Evolutionary conservation across 768 basidiomycete species (phyloP).

Genomic region (Trametes punicea): DNA sequence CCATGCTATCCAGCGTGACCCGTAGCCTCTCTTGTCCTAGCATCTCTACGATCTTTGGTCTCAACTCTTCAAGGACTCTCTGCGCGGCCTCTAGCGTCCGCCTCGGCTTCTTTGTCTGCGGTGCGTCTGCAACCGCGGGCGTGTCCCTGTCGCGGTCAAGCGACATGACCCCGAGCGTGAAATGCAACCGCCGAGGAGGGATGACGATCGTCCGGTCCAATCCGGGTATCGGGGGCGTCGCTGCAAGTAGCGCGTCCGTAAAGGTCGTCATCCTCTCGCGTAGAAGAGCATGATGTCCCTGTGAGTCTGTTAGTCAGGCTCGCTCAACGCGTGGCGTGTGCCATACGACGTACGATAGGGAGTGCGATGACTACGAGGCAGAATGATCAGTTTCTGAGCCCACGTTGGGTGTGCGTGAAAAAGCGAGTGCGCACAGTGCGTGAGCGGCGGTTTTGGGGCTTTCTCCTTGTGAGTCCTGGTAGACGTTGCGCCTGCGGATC

Average conservation of each 20-base stretch:
- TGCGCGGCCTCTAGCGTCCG: constrained; percentile 26
- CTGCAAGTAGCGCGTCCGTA: constrained; percentile 29
- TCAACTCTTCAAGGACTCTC: constrained; percentile 25
- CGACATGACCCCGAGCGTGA: constrained; percentile 74
- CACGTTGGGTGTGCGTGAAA: too few species aligned
- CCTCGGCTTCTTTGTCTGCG: neutral
- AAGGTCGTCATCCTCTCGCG: constrained; percentile 27
- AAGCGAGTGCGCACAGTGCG: constrained; percentile 18
- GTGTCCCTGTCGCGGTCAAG: constrained; percentile 30
- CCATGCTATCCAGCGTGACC: constrained; percentile 45
- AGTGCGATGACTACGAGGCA: constrained; percentile 20
- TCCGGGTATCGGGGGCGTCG: constrained; percentile 40
- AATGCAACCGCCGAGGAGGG: constrained; percentile 54
- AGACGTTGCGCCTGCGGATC: neutral
- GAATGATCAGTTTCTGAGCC: neutral
- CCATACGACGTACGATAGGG: constrained; percentile 17
- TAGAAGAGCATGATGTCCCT: constrained; percentile 34
- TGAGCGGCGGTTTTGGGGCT: constrained; percentile 14
- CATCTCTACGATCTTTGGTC: constrained; percentile 41
- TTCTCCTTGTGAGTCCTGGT: neutral
- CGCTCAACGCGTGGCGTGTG: neutral
- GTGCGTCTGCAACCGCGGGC: neutral
- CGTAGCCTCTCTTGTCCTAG: constrained; percentile 33
- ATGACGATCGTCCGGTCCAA: constrained; percentile 61
- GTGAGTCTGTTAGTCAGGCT: too few species aligned